A percentile compares a stretch with the other conserved stretches of the same genome.
phyloP scores from a whole-genome alignment of 192 early-diverging fungal genomes.

The Allomyces macrogynus region DNA sequence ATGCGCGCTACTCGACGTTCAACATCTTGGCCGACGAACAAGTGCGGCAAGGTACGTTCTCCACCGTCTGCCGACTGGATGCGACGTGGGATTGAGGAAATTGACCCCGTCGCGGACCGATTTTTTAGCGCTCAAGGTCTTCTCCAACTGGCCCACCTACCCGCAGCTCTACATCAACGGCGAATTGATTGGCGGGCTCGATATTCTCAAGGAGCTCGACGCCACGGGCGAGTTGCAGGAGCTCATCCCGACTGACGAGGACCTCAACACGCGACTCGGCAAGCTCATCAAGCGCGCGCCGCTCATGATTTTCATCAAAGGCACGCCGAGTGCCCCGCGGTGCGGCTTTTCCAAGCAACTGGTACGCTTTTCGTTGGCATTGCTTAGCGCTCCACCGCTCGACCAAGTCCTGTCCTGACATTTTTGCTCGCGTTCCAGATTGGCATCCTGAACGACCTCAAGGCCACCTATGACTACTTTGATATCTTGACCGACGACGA shows the following conservation, averaged over 20 bases:
- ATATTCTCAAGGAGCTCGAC: conserved; percentile 34
- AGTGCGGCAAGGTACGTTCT: conserved; percentile 16
- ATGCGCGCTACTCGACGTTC: conserved; percentile 22
- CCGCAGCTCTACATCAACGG: conserved; percentile 33
- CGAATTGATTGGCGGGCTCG: conserved; percentile 32
- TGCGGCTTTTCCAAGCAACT: conserved; percentile 69
- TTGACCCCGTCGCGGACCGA: not conserved
- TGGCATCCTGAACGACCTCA: conserved; percentile 48
- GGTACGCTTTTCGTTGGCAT: conserved; percentile 2
- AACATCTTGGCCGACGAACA: conserved; percentile 36
- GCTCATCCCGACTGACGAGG: conserved; percentile 10
- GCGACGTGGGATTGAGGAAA: not conserved
- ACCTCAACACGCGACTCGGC: conserved; percentile 49
- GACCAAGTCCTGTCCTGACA: not conserved
- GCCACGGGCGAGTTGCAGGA: conserved; percentile 2
- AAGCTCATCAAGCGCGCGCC: conserved; percentile 42
- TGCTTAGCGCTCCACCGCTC: not conserved
- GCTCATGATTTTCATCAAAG: conserved; percentile 95
- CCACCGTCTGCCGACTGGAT: not conserved
- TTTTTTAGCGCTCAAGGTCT: conserved; percentile 19
- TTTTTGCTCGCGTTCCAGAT: conserved; percentile 17
- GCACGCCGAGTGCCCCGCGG: conserved; percentile 69
- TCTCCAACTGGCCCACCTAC: conserved; percentile 37
- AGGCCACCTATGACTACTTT: conserved; percentile 65
- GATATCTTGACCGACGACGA: conserved; percentile 84